Conservation (phyloP, 768 basidiomycete genomes). For the Naganishia vishniacii region DNA sequence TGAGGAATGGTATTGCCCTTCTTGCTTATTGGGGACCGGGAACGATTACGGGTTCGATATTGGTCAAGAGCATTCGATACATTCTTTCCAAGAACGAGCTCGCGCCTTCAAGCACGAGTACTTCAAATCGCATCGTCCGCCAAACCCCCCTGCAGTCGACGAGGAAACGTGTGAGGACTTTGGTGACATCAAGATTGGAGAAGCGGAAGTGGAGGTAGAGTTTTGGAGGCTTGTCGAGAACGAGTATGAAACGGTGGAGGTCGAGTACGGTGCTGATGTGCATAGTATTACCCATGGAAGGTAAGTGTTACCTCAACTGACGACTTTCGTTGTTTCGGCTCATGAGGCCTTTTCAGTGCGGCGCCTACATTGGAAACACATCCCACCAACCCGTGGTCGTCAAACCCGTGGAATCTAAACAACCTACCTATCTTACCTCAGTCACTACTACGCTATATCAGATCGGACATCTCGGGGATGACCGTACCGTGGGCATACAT, state of each 20-base stretch:
- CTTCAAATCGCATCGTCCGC: constrained; percentile 64
- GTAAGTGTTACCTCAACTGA: background rate
- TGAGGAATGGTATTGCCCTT: constrained; percentile 93
- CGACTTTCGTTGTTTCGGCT: background rate
- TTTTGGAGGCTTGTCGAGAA: constrained; percentile 96
- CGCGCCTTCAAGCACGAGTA: constrained; percentile 79
- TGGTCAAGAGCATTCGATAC: constrained; percentile 87
- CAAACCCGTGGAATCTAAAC: constrained; percentile 95
- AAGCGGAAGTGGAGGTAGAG: constrained; percentile 86
- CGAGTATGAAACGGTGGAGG: constrained; percentile 82
- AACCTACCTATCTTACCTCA: constrained; percentile 90
- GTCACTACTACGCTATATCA: constrained; percentile 91
- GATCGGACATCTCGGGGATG: constrained; percentile 99
- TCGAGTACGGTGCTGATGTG: constrained; percentile 99
- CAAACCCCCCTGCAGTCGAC: constrained; percentile 25
- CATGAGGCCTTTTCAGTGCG: constrained; percentile 53
- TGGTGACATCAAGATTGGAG: constrained; percentile 55
- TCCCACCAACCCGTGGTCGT: constrained; percentile 76
- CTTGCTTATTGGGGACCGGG: constrained; percentile 82
- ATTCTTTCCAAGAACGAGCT: constrained; percentile 87
- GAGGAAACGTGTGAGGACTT: constrained; percentile 48
- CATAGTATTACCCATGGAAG: constrained; percentile 94
- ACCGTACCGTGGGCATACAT: constrained; percentile 99
- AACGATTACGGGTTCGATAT: constrained; percentile 98
- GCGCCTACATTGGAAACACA: constrained; percentile 95